These are phyloP conservation scores for Berberis thunbergii DNA, from an alignment of 164 flowering plant species.

Conservation along the genomic window DNA sequence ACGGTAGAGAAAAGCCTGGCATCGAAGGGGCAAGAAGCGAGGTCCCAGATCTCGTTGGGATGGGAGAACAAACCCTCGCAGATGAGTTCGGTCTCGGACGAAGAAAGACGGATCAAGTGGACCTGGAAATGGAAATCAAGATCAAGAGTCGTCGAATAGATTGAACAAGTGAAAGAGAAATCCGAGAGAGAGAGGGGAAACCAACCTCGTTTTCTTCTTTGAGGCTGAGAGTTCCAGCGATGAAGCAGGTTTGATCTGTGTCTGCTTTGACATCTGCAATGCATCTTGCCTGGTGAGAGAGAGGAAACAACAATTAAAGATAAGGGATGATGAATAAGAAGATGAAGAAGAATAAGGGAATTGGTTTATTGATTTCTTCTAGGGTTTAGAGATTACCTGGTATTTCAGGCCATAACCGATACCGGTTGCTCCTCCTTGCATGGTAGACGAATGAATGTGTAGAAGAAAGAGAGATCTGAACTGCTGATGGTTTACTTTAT, in stretches of 20 bases:
- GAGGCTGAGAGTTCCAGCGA: slow-evolving; percentile 92
- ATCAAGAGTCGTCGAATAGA: not conserved
- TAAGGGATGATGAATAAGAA: not conserved
- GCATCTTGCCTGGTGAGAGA: slow-evolving; percentile 72
- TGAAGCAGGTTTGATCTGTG: slow-evolving; percentile 81
- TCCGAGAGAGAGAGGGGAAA: not conserved
- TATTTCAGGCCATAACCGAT: slow-evolving; percentile 91
- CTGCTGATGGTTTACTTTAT: no score
- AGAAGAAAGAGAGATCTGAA: no score
- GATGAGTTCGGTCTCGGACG: slow-evolving; percentile 66
- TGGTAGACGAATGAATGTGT: slow-evolving; percentile 5
- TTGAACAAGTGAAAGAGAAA: not conserved
- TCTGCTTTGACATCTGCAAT: slow-evolving; percentile 93
- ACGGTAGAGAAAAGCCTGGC: slow-evolving; percentile 91
- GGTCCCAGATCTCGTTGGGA: slow-evolving; percentile 97
- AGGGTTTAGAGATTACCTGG: slow-evolving; percentile 37
- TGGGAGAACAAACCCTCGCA: slow-evolving; percentile 94
- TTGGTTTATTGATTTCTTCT: not conserved
- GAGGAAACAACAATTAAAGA: not conserved
- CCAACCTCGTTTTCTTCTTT: slow-evolving; percentile 94
- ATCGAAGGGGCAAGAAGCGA: slow-evolving; percentile 84
- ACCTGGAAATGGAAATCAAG: slow-evolving; percentile 31
- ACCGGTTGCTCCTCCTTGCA: slow-evolving; percentile 89
- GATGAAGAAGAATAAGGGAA: not conserved
- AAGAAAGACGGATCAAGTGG: slow-evolving; percentile 79